phyloP scores from a whole-genome alignment of 1,284 basidiomycete species.

The Ustilago crameri region DNA sequence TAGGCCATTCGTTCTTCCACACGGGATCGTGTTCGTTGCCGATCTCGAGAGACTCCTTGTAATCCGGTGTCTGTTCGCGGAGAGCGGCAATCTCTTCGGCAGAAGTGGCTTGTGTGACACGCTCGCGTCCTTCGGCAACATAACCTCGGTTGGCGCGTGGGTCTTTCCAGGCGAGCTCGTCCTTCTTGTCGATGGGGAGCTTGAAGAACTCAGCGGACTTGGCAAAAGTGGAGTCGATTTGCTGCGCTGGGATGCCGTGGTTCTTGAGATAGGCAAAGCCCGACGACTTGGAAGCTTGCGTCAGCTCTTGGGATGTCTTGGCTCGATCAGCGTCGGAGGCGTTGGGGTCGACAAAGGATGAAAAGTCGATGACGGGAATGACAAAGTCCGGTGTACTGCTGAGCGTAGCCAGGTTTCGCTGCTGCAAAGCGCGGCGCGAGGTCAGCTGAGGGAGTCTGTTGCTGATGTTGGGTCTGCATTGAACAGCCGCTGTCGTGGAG shows the following conservation, averaged over 20 bases:
- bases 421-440: background rate
- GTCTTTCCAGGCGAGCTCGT: constrained; percentile 69
- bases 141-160: constrained; percentile 85
- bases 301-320: constrained; percentile 76
- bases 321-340: constrained; percentile 73
- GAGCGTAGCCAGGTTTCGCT: constrained; percentile 17
- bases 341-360: constrained; percentile 73
- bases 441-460: background rate
- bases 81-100: constrained; percentile 78
- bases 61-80: constrained; percentile 74
- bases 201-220: constrained; percentile 80
- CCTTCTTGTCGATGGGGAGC: constrained; percentile 76
- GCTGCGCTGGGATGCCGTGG: constrained; percentile 16
- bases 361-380: constrained; percentile 80
- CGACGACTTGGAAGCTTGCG: constrained; percentile 79
- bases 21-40: constrained; percentile 75
- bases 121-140: constrained; percentile 80
- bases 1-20: constrained; percentile 78
- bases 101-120: constrained; percentile 77
- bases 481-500: background rate
- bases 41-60: constrained; percentile 86
- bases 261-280: constrained; percentile 58
- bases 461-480: background rate
- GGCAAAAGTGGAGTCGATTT: constrained; percentile 72
- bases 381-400: constrained; percentile 22